Evolutionary conservation across 169 alveolate species (phyloP).

Genomic region (Amoebophrya sp.): DNA sequence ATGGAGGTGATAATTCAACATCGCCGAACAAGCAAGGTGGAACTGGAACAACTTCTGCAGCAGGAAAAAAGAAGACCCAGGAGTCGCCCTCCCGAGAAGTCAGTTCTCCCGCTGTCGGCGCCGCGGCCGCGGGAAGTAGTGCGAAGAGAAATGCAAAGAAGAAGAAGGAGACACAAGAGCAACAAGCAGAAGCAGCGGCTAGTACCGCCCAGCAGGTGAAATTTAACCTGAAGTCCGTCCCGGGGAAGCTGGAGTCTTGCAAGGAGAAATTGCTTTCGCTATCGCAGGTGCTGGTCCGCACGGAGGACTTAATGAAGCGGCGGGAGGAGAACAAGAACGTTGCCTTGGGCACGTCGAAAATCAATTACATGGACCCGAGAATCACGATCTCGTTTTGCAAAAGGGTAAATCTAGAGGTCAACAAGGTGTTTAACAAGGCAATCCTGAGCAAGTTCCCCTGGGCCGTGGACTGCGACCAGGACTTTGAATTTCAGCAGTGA

Average conservation of each 20-base stretch:
- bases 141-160: too few species aligned
- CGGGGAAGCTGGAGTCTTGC: not conserved
- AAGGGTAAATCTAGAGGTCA: conserved; percentile 90
- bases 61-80: not conserved
- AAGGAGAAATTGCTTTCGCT: not conserved
- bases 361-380: conserved; percentile 99
- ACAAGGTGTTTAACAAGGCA: conserved; percentile 84
- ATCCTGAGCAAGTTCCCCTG: conserved; percentile 41
- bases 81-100: not conserved
- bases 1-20: too few species aligned
- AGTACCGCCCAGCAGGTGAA: not conserved
- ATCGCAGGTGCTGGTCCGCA: conserved; percentile 44
- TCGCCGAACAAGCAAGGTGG: not conserved
- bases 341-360: conserved; percentile 97
- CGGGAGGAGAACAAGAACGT: conserved; percentile 92
- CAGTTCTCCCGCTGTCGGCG: not conserved
- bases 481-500: not conserved
- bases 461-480: conserved; percentile 38
- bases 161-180: too few species aligned
- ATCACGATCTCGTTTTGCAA: conserved; percentile 92
- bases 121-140: not conserved
- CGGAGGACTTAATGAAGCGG: conserved; percentile 67
- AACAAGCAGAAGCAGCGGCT: too few species aligned
- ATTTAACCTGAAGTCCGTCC: not conserved
- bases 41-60: not conserved